Evolutionary conservation across 2,329 filamentous ascomycete species (phyloP), one percentile per base, ranked within the genome.

Genomic region (Stylonectria norvegica): DNA sequence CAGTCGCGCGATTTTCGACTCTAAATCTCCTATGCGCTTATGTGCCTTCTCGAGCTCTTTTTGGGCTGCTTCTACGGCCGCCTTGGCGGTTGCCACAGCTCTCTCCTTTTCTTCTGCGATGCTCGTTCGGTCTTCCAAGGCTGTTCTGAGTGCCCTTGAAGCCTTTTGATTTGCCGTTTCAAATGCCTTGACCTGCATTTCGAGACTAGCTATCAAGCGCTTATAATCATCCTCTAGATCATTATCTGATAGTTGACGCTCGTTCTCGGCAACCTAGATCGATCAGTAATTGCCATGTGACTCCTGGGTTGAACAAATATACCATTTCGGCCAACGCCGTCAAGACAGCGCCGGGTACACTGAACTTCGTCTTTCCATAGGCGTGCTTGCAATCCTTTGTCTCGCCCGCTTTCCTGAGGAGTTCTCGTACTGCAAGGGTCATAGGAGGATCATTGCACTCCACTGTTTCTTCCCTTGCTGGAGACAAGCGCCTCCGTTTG

Each of bases 91-190:
- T 4, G 56, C 50, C 1, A 63, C 63, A 0, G 67, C 59, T 30
- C 72, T 66, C 27, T 66, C 60, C 35, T 68, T 68, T 20, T 78
- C 66, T 15, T 59, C 64, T 49, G 79, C 69, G 28, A 73, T 75
- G 5, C 51, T 53, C 22, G 64, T 65, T 22, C 75, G 72, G 16
- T 81, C 77, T 41, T 71, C 61, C 5, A 79, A 57, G 3, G 78
- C 75, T 11, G 64, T 64, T 48, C 73, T 69, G 42, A 71, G 73
- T 30, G 66, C 68, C 6, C 62, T 57, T 35, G 78, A 71, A 4
- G 78, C 68, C 5, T 60, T 59, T 16, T 63, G 61, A 3, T 72
- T 56, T 2, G 72, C 73, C 16, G 61, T 62, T 34, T 70, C 61
- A 37, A 72, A 66, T 14, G 71, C 71, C 20, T 70, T 66, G 12